Conservation (phyloP, 192 early-diverging fungal genomes). For the Coemansia nantahalensis region DNA sequence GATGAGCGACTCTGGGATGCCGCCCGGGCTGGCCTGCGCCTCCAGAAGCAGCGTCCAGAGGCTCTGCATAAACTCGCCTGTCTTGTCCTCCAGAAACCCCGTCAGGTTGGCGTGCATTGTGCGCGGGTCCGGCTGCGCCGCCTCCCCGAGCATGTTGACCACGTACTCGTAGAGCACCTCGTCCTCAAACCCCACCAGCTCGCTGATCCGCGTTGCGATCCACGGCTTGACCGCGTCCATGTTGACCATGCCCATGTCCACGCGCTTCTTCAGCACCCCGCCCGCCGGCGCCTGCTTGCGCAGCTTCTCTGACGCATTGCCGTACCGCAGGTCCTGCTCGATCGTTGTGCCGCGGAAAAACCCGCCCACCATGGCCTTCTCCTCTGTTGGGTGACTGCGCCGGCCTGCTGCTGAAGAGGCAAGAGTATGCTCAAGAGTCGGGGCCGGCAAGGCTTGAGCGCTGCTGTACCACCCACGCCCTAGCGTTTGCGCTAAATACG, state of each 20-base stretch:
- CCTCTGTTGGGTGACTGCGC: no score
- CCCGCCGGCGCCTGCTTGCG: constrained; percentile 21
- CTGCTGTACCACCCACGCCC: no score
- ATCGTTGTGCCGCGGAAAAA: constrained; percentile 44
- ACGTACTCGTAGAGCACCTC: constrained; percentile 90
- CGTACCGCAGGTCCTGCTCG: constrained; percentile 49
- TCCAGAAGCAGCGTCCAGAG: constrained; percentile 90
- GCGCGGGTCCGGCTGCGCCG: constrained; percentile 76
- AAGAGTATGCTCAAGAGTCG: no score
- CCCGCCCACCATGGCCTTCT: constrained; percentile 27
- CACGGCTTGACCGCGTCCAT: constrained; percentile 84
- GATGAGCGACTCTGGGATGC: constrained; percentile 84
- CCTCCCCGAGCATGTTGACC: constrained; percentile 75
- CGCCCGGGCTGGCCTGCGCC: constrained; percentile 76
- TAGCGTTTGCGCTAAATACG: no score
- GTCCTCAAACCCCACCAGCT: constrained; percentile 88
- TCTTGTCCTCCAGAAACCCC: constrained; percentile 85
- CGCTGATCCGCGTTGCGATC: constrained; percentile 70
- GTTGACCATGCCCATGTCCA: constrained; percentile 85
- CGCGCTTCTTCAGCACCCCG: constrained; percentile 25
- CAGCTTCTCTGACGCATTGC: constrained; percentile 35
- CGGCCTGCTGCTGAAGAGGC: no score
- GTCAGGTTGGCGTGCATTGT: constrained; percentile 93
- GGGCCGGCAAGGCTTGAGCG: no score
- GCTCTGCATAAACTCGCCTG: constrained; percentile 76